Evolutionary conservation across 2,329 filamentous ascomycete species (phyloP).

Genomic region (Botrytis medusae): DNA sequence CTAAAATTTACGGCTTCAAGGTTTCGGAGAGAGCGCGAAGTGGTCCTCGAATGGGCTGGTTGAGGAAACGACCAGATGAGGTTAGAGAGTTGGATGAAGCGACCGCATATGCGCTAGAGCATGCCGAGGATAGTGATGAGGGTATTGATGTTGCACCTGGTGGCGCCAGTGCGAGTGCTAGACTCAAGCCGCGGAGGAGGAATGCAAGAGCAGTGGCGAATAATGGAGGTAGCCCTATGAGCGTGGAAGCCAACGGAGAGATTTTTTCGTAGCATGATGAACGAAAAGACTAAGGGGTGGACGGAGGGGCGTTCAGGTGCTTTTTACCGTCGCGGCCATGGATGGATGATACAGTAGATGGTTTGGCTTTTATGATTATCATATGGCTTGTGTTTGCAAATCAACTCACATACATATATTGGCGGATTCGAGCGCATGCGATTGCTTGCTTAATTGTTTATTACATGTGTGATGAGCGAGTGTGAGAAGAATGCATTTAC

Average conservation of each 20-base stretch:
- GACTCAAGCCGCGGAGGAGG: constrained; percentile 17
- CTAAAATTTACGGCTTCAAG: constrained; percentile 93
- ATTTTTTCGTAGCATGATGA: constrained; percentile 25
- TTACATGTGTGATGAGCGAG: neutral
- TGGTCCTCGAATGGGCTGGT: constrained; percentile 95
- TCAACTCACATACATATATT: constrained; percentile 13
- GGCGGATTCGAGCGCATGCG: neutral
- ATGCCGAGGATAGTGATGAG: constrained; percentile 58
- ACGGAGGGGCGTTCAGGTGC: constrained; percentile 9
- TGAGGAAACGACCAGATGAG: constrained; percentile 79
- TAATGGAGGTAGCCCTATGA: constrained; percentile 39
- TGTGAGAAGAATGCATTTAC: neutral
- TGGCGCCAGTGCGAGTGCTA: constrained; percentile 13
- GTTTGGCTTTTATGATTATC: constrained; percentile 12
- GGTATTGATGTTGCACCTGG: constrained; percentile 42
- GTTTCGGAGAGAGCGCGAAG: constrained; percentile 88
- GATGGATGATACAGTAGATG: constrained; percentile 18
- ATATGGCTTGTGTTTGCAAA: constrained; percentile 10
- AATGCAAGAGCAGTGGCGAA: constrained; percentile 11
- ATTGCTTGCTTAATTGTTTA: constrained; percentile 13
- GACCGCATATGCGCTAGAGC: constrained; percentile 52
- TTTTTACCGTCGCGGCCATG: constrained; percentile 17
- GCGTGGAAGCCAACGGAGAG: constrained; percentile 36
- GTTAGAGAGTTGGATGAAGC: constrained; percentile 82
- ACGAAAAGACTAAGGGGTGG: neutral